These are phyloP conservation scores for Cydonia oblonga DNA, from an alignment of 331 rosid genomes.

Conservation along the genomic window DNA sequence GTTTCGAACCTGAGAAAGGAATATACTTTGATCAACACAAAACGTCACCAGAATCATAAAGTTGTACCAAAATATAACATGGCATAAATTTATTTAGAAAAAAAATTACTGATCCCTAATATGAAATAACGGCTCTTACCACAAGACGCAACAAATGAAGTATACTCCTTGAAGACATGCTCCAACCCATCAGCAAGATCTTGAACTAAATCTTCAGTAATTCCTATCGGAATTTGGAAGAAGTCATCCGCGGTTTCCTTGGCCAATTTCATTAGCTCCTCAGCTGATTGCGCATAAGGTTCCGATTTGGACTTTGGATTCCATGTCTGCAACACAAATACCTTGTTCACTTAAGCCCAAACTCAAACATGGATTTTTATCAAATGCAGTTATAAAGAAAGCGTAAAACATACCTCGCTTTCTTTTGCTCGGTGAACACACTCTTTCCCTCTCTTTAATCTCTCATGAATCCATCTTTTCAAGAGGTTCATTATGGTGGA, in stretches of 20 bases:
- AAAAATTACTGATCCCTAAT: neutral
- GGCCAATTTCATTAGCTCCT: conserved; percentile 48
- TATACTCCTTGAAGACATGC: conserved; percentile 48
- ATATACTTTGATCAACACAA: neutral
- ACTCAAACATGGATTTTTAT: neutral
- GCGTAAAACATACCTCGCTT: conserved; percentile 49
- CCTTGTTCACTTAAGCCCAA: neutral
- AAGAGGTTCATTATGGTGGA: conserved; percentile 51
- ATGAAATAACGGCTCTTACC: conserved; percentile 31
- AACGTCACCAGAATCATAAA: neutral
- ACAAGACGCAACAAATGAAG: conserved; percentile 64
- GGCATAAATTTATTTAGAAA: too few relatives aligned
- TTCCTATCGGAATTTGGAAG: conserved; percentile 67
- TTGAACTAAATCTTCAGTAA: conserved; percentile 55
- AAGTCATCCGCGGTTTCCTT: conserved; percentile 50
- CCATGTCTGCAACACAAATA: conserved; percentile 56
- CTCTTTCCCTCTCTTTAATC: conserved; percentile 43
- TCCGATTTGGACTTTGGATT: conserved; percentile 89
- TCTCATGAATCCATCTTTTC: conserved; percentile 58
- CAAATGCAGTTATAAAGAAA: neutral
- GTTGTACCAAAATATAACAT: neutral
- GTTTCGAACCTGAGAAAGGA: conserved; percentile 58
- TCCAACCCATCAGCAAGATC: conserved; percentile 73
- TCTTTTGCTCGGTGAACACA: conserved; percentile 51
- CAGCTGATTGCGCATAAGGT: conserved; percentile 64